Base-by-base conservation (phyloP, 495 filamentous ascomycete species). In the Aspergillus coremiiformis region DNA sequence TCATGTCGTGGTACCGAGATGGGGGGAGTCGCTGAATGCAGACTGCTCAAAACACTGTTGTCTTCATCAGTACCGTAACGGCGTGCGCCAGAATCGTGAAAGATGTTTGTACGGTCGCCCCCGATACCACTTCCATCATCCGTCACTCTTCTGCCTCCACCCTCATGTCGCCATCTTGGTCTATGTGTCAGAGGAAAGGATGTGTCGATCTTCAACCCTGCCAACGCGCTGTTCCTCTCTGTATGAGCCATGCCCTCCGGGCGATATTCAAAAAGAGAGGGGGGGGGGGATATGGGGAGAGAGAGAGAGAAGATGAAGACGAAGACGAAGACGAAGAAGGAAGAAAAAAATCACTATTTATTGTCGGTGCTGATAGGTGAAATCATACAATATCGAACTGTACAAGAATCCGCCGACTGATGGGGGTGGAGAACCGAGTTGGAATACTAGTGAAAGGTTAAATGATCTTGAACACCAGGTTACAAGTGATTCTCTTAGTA, bases 31-130 rank as follows among this genome's bases (percentile, higher is more conserved):
- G 59, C 66, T 56, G 71, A 74, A 61, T 74, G 71, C 42, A 74
- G 61, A 56, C 70, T 67, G 59, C 55, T 71, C 59, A 72, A 61
- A 45, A 66, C 65, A 71, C 69, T 76, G 64, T 57, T 61, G 58
- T 72, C 70, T 60, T 72, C 64, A 69, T 76, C 66, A 71, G 69
- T 67, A 71, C 67, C 71, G 68, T 62, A 66, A 65, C 64, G 55
- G 47, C 44, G 65, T 68, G 67, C 66, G 65, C 53, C 56, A 61
- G 67, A 66, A 59, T 70, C 65, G 63, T 66, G 64, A 69, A 60
- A 64, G 56, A 59, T 60, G 56, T 69, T 72, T 64, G 62, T 70
- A 62, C 60, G 66, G 58, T 74, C 71, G 71, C 65, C 68, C 59
- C 70, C 65, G 69, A 68, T 70, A 67, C 65, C 68, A 68, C 69